Percentiles rank a stretch among this genome's conserved stretches.
Conservation (phyloP, 148 eudicot genomes). For the Gaultheria prostrata region DNA sequence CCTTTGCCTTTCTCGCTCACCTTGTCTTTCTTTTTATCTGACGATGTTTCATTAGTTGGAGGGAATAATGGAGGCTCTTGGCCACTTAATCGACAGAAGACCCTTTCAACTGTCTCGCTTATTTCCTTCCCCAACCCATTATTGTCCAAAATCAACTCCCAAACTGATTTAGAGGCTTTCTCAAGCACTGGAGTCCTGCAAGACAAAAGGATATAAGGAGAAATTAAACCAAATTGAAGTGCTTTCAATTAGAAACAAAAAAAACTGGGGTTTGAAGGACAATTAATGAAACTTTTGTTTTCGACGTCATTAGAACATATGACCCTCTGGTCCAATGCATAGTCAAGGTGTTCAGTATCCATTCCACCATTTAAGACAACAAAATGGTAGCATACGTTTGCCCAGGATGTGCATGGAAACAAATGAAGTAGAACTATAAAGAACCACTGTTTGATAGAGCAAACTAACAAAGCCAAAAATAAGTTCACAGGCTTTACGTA, state of each 20-base stretch:
- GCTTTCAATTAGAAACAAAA: neutral
- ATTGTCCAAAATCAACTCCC: slow-evolving; percentile 83
- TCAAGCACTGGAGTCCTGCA: slow-evolving; percentile 94
- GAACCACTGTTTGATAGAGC: neutral
- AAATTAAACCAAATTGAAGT: neutral
- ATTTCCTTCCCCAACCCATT: slow-evolving; percentile 83
- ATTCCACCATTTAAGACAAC: neutral
- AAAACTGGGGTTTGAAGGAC: neutral
- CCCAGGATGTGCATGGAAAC: neutral
- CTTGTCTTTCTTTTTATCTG: slow-evolving; percentile 38
- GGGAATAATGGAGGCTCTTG: slow-evolving; percentile 74
- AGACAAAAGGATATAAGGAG: neutral
- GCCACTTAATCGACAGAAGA: slow-evolving; percentile 87
- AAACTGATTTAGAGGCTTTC: slow-evolving; percentile 93
- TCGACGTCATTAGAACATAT: neutral
- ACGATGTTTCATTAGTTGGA: slow-evolving; percentile 36
- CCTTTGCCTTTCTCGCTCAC: slow-evolving; percentile 22
- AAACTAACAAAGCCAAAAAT: neutral
- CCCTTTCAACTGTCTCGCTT: slow-evolving; percentile 81
- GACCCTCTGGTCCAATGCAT: neutral
- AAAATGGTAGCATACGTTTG: neutral
- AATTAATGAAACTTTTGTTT: neutral
- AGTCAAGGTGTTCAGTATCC: neutral
- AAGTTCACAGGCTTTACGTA: neutral
- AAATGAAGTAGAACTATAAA: neutral